Percentiles rank a stretch among this genome's conserved stretches.
Conservation (phyloP, 1,139 yeast species). For the Suhomyces ambrosiae region DNA sequence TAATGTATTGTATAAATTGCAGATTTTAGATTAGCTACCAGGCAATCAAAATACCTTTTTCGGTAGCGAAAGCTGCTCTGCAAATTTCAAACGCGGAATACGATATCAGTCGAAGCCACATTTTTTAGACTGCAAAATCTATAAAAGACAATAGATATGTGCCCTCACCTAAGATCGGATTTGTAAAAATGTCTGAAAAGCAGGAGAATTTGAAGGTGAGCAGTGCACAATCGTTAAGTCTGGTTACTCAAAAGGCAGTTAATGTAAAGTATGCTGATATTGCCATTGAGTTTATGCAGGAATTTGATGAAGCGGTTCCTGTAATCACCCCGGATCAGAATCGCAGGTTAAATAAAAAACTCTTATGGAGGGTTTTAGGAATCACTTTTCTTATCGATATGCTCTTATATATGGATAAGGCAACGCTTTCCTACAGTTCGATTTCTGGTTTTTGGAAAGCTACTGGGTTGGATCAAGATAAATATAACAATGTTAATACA, state of each 20-base stretch:
- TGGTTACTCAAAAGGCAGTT: constrained; percentile 1
- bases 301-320: constrained; percentile 26
- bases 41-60: too few species aligned
- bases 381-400: constrained; percentile 36
- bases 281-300: constrained; percentile 38
- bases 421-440: constrained; percentile 45
- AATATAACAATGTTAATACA: constrained; percentile 41
- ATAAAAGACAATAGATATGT: too few species aligned
- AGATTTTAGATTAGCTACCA: too few species aligned
- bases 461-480: constrained; percentile 33
- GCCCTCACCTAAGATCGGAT: too few species aligned
- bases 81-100: too few species aligned
- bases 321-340: constrained; percentile 36
- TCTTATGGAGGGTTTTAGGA: constrained; percentile 34
- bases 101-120: too few species aligned
- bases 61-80: too few species aligned
- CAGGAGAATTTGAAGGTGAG: background rate
- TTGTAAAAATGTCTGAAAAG: constrained; percentile 1
- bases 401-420: constrained; percentile 47
- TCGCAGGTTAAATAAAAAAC: constrained; percentile 32
- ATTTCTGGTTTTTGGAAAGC: constrained; percentile 45
- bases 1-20: too few species aligned
- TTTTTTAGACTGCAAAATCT: background rate
- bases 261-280: constrained; percentile 33
- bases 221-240: background rate